These are phyloP conservation scores for Rhizophagus sp. DNA, from an alignment of 192 early-diverging fungal genomes.

Conservation along the genomic window DNA sequence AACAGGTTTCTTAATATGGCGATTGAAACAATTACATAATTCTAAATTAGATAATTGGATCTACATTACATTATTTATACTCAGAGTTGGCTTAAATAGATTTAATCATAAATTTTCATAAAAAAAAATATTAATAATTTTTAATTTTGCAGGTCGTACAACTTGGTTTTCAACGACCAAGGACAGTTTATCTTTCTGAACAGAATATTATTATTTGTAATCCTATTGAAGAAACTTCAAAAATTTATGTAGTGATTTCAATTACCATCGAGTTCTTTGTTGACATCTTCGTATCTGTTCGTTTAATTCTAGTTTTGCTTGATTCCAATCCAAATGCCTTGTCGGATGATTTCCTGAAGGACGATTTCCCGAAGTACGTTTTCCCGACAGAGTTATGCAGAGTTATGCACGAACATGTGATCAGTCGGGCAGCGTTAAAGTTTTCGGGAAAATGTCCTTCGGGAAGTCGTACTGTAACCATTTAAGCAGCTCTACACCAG, in stretches of 20 bases:
- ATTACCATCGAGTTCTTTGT: not conserved
- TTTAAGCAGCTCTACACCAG: too few species aligned
- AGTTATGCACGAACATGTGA: too few species aligned
- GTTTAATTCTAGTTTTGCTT: not conserved
- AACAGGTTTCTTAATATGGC: constrained; percentile 16
- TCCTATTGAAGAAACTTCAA: not conserved
- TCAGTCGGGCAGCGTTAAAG: too few species aligned
- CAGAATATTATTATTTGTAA: not conserved
- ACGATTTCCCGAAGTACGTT: too few species aligned
- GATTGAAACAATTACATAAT: constrained; percentile 19
- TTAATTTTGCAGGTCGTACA: not conserved
- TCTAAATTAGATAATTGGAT: not conserved
- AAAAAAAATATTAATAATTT: too few species aligned
- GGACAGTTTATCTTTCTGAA: not conserved
- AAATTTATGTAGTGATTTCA: not conserved
- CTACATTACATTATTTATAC: not conserved
- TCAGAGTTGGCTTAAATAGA: not conserved
- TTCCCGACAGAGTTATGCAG: too few species aligned
- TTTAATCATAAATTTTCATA: too few species aligned
- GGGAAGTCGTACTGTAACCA: too few species aligned
- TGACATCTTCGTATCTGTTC: not conserved
- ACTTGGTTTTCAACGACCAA: not conserved
- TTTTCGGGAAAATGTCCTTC: too few species aligned
- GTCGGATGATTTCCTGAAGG: too few species aligned
- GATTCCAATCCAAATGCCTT: constrained; percentile 19